Evolutionary conservation across 2,329 filamentous ascomycete genomes (phyloP).

Genomic region (Teratosphaeria zuluensis): DNA sequence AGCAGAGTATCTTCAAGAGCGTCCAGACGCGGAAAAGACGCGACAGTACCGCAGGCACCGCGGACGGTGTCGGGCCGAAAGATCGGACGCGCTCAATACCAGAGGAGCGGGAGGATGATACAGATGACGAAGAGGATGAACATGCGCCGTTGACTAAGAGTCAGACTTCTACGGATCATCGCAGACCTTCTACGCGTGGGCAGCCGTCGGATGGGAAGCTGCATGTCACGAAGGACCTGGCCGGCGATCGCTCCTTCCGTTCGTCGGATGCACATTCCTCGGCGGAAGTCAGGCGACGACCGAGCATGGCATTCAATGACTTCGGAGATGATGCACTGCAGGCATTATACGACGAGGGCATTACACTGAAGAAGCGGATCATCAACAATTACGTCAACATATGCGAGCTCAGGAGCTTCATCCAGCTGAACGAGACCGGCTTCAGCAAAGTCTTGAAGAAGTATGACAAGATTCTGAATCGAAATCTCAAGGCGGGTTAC

Average conservation of each 20-base stretch:
- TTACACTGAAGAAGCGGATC: slow-evolving; percentile 87
- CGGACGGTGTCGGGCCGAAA: slow-evolving; percentile 32
- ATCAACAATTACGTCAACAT: slow-evolving; percentile 81
- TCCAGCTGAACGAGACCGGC: slow-evolving; percentile 91
- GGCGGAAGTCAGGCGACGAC: slow-evolving; percentile 45
- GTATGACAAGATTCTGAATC: slow-evolving; percentile 91
- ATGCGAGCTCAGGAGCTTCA: slow-evolving; percentile 91
- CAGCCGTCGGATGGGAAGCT: background rate
- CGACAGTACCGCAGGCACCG: slow-evolving; percentile 29
- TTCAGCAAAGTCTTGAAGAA: slow-evolving; percentile 97
- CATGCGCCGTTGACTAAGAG: background rate
- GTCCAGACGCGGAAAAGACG: slow-evolving; percentile 28
- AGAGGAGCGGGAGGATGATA: slow-evolving; percentile 43
- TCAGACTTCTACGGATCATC: background rate
- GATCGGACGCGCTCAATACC: slow-evolving; percentile 37
- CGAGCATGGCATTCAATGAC: slow-evolving; percentile 63
- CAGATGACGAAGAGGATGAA: slow-evolving; percentile 57
- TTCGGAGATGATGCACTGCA: slow-evolving; percentile 67
- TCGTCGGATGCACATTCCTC: slow-evolving; percentile 7
- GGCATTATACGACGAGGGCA: slow-evolving; percentile 57
- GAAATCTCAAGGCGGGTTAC: slow-evolving; percentile 67
- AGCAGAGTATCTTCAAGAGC: slow-evolving; percentile 44
- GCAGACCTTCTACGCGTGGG: background rate
- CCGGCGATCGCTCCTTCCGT: background rate
- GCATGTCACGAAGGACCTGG: background rate